Evolutionary conservation across 306 rosid genomes (phyloP).

Genomic region (Medicago arabica): DNA sequence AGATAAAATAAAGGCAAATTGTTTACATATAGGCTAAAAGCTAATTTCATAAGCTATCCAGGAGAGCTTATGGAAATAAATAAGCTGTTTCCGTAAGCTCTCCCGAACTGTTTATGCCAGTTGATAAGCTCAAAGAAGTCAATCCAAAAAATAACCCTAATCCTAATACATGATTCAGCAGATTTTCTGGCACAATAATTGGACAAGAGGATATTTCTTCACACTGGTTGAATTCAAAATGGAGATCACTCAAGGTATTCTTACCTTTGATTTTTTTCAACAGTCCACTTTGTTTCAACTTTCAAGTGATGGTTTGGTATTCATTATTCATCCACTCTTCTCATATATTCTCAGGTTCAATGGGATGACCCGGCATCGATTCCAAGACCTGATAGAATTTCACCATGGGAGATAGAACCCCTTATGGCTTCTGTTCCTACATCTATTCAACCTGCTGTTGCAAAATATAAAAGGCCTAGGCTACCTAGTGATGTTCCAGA

Average conservation of each 20-base stretch:
- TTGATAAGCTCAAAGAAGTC: background rate
- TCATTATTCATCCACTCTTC: constrained; percentile 18
- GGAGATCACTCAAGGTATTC: constrained; percentile 88
- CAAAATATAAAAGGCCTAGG: constrained; percentile 85
- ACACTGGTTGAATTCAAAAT: constrained; percentile 74
- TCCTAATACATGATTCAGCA: constrained; percentile 47
- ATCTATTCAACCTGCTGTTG: constrained; percentile 53
- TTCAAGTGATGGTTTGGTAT: constrained; percentile 16
- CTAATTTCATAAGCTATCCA: background rate
- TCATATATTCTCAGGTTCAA: constrained; percentile 66
- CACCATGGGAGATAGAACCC: constrained; percentile 95
- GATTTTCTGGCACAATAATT: constrained; percentile 90
- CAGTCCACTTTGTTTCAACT: background rate
- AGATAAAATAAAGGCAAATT: background rate
- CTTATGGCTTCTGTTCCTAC: constrained; percentile 58
- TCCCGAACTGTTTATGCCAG: background rate
- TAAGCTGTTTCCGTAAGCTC: background rate
- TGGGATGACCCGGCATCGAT: constrained; percentile 93
- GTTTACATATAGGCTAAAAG: background rate
- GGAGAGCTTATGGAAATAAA: background rate
- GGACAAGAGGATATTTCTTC: constrained; percentile 81
- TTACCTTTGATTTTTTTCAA: constrained; percentile 18
- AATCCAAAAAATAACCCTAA: background rate
- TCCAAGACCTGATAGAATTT: constrained; percentile 89
- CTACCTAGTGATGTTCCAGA: constrained; percentile 63